Percentiles rank a stretch among this genome's conserved stretches.
These are phyloP conservation scores for Exophiala sp. DNA, from an alignment of 2,329 filamentous ascomycete species.

Conservation along the genomic window DNA sequence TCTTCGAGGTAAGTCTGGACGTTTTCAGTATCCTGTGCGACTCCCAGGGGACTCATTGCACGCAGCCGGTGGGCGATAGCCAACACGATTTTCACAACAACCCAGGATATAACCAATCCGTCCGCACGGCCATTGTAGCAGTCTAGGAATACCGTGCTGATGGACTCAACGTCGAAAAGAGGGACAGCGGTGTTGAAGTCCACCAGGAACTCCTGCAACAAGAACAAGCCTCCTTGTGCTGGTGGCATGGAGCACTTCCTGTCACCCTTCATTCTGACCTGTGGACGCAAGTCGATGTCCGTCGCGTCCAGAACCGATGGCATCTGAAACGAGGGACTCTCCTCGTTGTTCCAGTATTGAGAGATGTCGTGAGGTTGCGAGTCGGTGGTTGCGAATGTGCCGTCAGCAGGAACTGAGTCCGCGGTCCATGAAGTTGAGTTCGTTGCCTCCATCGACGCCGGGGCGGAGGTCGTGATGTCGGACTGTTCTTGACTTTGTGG, in stretches of 20 bases:
- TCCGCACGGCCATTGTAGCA: slow-evolving; percentile 92
- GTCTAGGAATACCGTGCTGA: slow-evolving; percentile 91
- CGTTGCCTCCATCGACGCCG: slow-evolving; percentile 66
- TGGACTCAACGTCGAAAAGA: slow-evolving; percentile 92
- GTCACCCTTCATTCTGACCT: slow-evolving; percentile 4
- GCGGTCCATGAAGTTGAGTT: not conserved
- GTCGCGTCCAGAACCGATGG: not conserved
- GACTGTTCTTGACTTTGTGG: slow-evolving; percentile 70
- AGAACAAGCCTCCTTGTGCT: slow-evolving; percentile 78
- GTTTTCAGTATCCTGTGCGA: slow-evolving; percentile 84
- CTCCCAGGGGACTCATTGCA: slow-evolving; percentile 92
- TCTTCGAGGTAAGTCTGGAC: slow-evolving; percentile 96
- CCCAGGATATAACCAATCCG: slow-evolving; percentile 95
- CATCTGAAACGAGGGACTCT: not conserved
- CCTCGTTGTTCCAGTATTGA: not conserved
- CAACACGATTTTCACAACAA: slow-evolving; percentile 84
- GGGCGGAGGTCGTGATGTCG: slow-evolving; percentile 74
- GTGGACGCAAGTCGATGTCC: slow-evolving; percentile 8
- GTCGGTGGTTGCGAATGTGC: too few species aligned
- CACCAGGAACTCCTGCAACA: slow-evolving; percentile 90
- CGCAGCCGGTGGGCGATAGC: slow-evolving; percentile 86
- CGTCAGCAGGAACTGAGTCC: not conserved
- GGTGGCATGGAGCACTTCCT: slow-evolving; percentile 59
- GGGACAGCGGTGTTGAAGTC: slow-evolving; percentile 99
- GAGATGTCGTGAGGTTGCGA: not conserved